Base-by-base conservation (phyloP, 2,329 filamentous ascomycete genomes). In the Apiospora phragmitis region DNA sequence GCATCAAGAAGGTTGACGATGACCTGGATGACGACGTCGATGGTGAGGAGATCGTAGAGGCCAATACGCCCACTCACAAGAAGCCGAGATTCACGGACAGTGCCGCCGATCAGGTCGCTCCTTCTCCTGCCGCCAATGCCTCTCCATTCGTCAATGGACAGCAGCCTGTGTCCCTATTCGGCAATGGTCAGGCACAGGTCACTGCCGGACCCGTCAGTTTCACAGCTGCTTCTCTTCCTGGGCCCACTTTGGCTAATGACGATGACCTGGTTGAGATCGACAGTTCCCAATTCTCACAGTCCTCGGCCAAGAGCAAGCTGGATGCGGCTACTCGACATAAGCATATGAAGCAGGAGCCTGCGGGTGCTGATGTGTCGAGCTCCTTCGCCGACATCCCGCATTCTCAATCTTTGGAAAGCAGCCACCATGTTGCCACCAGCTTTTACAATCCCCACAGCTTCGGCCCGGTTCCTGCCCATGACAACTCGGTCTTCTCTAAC, bases 41-140 rank as follows among this genome's bases (percentile, higher is more conserved):
- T 11, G 75, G 77, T 0, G 73, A 76, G 11, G 76, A 81, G 72
- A 80, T 78, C 29, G 77, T 79, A 6, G 74, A 72, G 29, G 75
- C 80, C 8, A 80, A 81, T 26, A 72, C 55, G 65, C 38, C 70
- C 65, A 70, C 65, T 55, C 11, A 32, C 42, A 68, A 70, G 24
- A 70, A 65, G 74, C 70, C 29, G 72, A 68, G 32, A 12, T 66
- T 66, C 16, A 41, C 49, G 26, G 41, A 62, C 32, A 32, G 55
- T 38, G 55, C 32, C 32, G 18, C 3, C 32, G 32, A 55, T 14
- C 18, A 26, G 21, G 38, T 21, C 18, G 26, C 49, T 5, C 65
- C 65, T 47, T n/a, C 70, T n/a, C 29, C 70, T n/a, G 55, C 65
- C 16, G 43, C 59, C n/a, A 68, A 42, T 62, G 26, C 66, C 18